phyloP scores from a whole-genome alignment of 108 stramenopile genomes.

The Fragilaria crotonensis region DNA sequence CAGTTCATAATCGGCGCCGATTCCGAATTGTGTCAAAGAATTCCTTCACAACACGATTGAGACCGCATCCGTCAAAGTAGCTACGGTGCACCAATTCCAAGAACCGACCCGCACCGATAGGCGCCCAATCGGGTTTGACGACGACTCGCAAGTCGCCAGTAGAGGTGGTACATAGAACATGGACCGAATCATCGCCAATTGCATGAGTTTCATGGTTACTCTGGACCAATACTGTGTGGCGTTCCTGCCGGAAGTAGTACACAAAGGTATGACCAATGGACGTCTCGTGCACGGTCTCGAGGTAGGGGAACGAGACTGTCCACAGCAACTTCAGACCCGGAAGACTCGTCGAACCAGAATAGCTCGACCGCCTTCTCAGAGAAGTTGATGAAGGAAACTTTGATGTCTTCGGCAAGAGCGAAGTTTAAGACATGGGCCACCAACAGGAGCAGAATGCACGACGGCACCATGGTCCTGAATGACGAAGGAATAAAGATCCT shows the following conservation, averaged over 20 bases:
- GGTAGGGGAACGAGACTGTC: background rate
- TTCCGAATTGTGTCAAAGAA: slow-evolving; percentile 67
- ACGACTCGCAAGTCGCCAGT: slow-evolving; percentile 18
- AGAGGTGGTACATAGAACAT: background rate
- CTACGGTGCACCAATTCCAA: slow-evolving; percentile 14
- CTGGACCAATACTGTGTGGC: background rate
- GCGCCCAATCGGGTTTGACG: slow-evolving; percentile 36
- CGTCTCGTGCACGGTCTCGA: background rate
- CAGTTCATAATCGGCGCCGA: slow-evolving; percentile 21
- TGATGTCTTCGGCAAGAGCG: background rate
- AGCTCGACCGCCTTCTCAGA: background rate
- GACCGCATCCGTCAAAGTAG: slow-evolving; percentile 14
- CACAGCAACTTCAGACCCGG: background rate
- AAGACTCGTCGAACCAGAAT: background rate
- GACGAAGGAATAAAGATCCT: too few species aligned
- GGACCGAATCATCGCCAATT: background rate
- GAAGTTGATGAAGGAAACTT: background rate
- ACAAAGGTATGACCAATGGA: background rate
- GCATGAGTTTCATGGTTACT: background rate
- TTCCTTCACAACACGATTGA: slow-evolving; percentile 42
- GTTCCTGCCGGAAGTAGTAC: background rate
- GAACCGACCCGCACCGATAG: slow-evolving; percentile 37
- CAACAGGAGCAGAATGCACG: too few species aligned
- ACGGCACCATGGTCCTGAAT: too few species aligned
- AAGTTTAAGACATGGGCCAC: too few species aligned